Base-by-base conservation (phyloP, 352 stramenopile species). In the Salisapilia sapeloensis region DNA sequence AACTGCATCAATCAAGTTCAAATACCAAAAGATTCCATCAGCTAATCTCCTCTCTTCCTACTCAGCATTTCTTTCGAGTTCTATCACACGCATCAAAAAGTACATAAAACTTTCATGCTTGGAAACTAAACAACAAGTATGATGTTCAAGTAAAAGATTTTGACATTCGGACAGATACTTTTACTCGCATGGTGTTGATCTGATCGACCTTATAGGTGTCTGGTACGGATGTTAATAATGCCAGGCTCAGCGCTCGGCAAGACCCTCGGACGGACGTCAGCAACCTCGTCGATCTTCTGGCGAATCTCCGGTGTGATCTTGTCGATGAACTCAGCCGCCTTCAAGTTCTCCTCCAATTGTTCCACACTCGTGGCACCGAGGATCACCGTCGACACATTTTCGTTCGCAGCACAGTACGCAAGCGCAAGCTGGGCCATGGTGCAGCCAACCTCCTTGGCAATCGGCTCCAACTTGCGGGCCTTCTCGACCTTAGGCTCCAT, bases 261-360 rank as follows among this genome's bases (percentile, higher is more conserved):
- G 18, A 60, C 21, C 16, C 50, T 36, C 2, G 64, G 43, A 15
- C 40, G 30, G 48, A 62, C 75, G 21, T 69, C 49, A 13, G 64
- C 59, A 27, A 84, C 77, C 22, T 56, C 54, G 33, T 86, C 71
- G 30, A 86, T 72, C 43, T 77, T 69, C 4, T 39, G 52, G 30
- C 66, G 64, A 28, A 80, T 38, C 44, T 83, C 56, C 0, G 65
- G 56, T 10, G 69, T 86, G 30, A 86, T 61, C 57, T 84, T 83
- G 44, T 63, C 48, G 11, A 57, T 35, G 14, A 79, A 70, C 29
- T 55, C 48, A 19, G 80, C 33, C 11, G 70, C 60, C 44, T 72
- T 70, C 21, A 87, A 35, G 44, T 87, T 86, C 32, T 85, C 69
- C 16, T 86, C 61, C 4, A 85, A 48, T 37, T 85, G 70, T 22